A percentile compares a stretch with the other conserved stretches of the same genome.
phyloP scores from a whole-genome alignment of 2,329 filamentous ascomycete genomes.

The Orbilia blumenaviensis region DNA sequence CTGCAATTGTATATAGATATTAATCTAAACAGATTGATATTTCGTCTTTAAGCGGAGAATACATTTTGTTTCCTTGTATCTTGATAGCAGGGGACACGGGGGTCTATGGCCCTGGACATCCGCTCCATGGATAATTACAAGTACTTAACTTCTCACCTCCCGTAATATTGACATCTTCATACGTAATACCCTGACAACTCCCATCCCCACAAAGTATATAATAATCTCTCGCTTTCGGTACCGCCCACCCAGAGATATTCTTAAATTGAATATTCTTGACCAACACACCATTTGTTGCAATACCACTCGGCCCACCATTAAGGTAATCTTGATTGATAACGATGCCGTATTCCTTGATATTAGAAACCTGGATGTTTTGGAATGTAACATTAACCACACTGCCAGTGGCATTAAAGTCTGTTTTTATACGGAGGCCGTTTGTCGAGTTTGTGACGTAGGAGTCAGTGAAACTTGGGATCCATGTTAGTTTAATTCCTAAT shows the following conservation, averaged over 20 bases:
- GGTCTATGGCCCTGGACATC: conserved; percentile 54
- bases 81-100: not conserved
- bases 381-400: conserved; percentile 63
- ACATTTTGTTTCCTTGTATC: too few relatives aligned
- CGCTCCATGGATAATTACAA: conserved; percentile 59
- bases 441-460: conserved; percentile 57
- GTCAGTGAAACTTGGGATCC: conserved; percentile 57
- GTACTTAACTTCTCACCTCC: conserved; percentile 57
- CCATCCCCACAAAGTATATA: conserved; percentile 62
- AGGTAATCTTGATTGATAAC: conserved; percentile 67
- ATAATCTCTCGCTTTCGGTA: conserved; percentile 60
- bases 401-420: conserved; percentile 61
- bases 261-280: conserved; percentile 60
- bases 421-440: conserved; percentile 62
- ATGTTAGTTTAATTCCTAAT: not conserved
- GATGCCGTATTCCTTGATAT: conserved; percentile 65
- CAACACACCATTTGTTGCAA: conserved; percentile 61
- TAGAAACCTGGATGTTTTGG: conserved; percentile 63
- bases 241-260: conserved; percentile 60
- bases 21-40: not conserved
- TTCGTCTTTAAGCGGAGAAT: too few relatives aligned
- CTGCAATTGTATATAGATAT: not conserved
- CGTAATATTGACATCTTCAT: conserved; percentile 60
- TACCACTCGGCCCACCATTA: conserved; percentile 63
- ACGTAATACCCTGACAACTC: conserved; percentile 61